phyloP scores from a whole-genome alignment of 2,329 filamentous ascomycete species.

The Colletotrichum chrysophilum region DNA sequence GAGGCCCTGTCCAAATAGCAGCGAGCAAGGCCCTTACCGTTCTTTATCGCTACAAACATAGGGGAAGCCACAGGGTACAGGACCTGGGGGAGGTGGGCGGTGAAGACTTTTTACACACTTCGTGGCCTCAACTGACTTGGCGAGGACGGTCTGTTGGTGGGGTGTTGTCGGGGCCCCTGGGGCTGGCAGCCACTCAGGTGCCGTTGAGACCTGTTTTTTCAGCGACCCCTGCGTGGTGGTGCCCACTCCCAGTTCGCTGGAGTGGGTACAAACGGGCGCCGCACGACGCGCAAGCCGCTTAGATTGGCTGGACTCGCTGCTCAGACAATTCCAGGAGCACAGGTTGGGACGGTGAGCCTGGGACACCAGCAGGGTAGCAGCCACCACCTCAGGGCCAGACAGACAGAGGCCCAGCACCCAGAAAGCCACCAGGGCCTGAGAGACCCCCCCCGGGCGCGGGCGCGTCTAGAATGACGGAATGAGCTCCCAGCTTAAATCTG shows the following conservation, averaged over 20 bases:
- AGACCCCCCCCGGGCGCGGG: neutral
- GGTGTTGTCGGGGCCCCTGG: neutral
- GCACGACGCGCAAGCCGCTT: slow-evolving; percentile 3
- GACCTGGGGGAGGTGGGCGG: slow-evolving; percentile 4
- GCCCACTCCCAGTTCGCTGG: neutral
- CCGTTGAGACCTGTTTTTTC: neutral
- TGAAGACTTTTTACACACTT: slow-evolving; percentile 18
- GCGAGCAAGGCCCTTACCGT: neutral
- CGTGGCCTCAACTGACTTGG: slow-evolving; percentile 19
- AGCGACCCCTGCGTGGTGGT: neutral
- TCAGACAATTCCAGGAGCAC: neutral
- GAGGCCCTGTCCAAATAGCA: neutral
- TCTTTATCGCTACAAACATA: neutral
- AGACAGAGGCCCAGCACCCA: neutral
- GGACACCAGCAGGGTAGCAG: neutral
- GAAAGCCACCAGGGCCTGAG: neutral
- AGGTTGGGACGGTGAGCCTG: neutral
- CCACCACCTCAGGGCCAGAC: neutral
- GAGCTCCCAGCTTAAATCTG: slow-evolving; percentile 20
- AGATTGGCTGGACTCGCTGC: neutral
- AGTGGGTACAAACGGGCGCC: neutral
- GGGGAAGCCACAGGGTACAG: neutral
- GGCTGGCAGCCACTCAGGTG: neutral
- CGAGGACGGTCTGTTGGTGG: neutral
- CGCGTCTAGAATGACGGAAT: slow-evolving; percentile 1